Evolutionary conservation across 2,329 filamentous ascomycete genomes (phyloP), one percentile per base, ranked within the genome.

Genomic region (Scytalidium sp.): DNA sequence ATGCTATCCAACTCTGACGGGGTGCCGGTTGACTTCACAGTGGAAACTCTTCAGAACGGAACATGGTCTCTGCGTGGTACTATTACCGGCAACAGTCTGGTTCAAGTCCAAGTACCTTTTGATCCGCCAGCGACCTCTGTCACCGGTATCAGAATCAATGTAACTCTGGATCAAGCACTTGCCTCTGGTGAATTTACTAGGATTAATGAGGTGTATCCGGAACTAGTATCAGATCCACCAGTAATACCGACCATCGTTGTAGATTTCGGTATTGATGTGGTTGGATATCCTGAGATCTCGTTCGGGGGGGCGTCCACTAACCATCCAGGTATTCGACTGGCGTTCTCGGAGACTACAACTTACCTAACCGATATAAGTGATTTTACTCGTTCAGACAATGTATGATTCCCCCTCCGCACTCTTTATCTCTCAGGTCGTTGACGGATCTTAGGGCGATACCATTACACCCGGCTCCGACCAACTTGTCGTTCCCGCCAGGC

Each of bases 191-290:
- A 46, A 20, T 46, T 36, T 23, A 41, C 44, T 10, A 46, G 44
- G 11, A 46, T 46, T 46, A n/a, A 27, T 11, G 44, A 46, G 27
- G 44, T 46, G 2, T 47, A 39, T 23, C 45, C 36, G 19, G 45
- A 39, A 41, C 5, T 21, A n/a, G n/a, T n/a, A n/a, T n/a, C n/a
- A n/a, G n/a, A n/a, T 17, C 29, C 43, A 15, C 52, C 51, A 48
- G 29, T 50, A 1, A 17, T 51, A 7, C 72, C 75, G 1, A 64
- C 64, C 2, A 56, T 78, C 8, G 70, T 76, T 13, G 55, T 78
- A n/a, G 75, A 79, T 55, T 78, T 77, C 57, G 75, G 75, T 1
- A 69, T 71, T 46, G 75, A 76, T 47, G 64, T 74, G 3, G 74
- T 70, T 6, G 75, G 75, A 0, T 61, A 70, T 29, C 49, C 77